phyloP scores from a whole-genome alignment of 495 filamentous ascomycete genomes.

The Talaromyces trachyspermus region DNA sequence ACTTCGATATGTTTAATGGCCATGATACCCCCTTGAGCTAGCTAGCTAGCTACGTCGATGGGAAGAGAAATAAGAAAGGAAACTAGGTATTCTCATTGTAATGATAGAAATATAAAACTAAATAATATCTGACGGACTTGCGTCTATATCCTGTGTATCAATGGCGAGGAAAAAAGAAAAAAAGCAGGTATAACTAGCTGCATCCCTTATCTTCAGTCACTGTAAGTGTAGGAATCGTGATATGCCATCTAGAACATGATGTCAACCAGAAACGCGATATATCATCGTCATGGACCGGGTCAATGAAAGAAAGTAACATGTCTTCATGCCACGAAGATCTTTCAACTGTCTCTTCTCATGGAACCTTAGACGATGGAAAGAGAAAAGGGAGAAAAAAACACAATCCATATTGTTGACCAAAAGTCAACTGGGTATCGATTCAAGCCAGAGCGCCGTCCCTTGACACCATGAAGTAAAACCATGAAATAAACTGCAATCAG shows the following conservation, averaged over 20 bases:
- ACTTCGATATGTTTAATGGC: too few relatives aligned
- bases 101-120: too few relatives aligned
- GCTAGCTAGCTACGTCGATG: too few relatives aligned
- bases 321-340: too few relatives aligned
- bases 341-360: too few relatives aligned
- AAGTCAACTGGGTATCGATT: conserved; percentile 5
- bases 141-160: conserved; percentile 2
- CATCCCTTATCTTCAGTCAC: neutral
- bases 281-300: neutral
- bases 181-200: neutral
- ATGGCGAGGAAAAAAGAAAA: neutral
- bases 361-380: neutral
- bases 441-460: conserved; percentile 2
- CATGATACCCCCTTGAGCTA: conserved; percentile 1
- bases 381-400: neutral
- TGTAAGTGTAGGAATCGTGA: neutral
- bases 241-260: neutral
- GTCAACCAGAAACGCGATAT: neutral
- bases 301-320: neutral
- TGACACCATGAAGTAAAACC: conserved; percentile 3
- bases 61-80: too few relatives aligned
- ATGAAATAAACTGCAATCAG: conserved; percentile 3
- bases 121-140: conserved; percentile 1
- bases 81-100: too few relatives aligned
- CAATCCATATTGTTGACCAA: neutral